A percentile compares a stretch with the other conserved stretches of the same genome.
Evolutionary conservation across 352 stramenopile species (phyloP).

Genomic region (Saprolegnia parasitica): DNA sequence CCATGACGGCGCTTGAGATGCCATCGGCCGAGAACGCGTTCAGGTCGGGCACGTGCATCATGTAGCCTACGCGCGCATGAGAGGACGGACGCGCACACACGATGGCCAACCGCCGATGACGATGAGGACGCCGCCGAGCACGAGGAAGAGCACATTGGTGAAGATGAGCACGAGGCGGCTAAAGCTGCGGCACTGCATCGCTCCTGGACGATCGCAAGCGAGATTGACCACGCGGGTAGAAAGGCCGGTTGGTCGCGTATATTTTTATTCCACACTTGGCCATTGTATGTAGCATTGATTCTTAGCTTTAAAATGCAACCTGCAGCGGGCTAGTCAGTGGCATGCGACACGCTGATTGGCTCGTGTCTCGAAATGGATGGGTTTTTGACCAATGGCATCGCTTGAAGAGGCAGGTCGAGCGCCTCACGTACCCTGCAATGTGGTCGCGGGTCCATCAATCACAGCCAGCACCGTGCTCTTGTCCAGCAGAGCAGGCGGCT

Average conservation of each 20-base stretch:
- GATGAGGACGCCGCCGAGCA: conserved; percentile 74
- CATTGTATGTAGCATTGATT: not conserved
- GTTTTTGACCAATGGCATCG: too few relatives aligned
- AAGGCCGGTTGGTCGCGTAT: conserved; percentile 1
- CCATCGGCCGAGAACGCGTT: conserved; percentile 76
- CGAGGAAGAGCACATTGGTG: conserved; percentile 84
- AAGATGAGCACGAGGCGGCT: conserved; percentile 78
- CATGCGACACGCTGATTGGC: not conserved
- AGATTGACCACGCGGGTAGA: not conserved
- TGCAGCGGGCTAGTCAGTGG: not conserved
- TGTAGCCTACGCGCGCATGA: conserved; percentile 51
- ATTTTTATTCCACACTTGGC: not conserved
- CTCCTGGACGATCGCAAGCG: not conserved
- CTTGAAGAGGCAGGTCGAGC: too few relatives aligned
- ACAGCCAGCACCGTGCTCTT: too few relatives aligned
- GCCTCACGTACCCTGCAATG: too few relatives aligned
- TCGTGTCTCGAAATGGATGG: not conserved
- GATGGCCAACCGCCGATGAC: conserved; percentile 55
- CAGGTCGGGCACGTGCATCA: conserved; percentile 70
- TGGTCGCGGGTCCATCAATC: too few relatives aligned
- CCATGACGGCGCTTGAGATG: conserved; percentile 75
- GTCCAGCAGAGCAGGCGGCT: too few relatives aligned
- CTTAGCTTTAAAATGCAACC: not conserved
- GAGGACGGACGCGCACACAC: not conserved
- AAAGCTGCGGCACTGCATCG: conserved; percentile 52